phyloP scores from a whole-genome alignment of 1,284 basidiomycete species.

The Tilletiaria anomala region DNA sequence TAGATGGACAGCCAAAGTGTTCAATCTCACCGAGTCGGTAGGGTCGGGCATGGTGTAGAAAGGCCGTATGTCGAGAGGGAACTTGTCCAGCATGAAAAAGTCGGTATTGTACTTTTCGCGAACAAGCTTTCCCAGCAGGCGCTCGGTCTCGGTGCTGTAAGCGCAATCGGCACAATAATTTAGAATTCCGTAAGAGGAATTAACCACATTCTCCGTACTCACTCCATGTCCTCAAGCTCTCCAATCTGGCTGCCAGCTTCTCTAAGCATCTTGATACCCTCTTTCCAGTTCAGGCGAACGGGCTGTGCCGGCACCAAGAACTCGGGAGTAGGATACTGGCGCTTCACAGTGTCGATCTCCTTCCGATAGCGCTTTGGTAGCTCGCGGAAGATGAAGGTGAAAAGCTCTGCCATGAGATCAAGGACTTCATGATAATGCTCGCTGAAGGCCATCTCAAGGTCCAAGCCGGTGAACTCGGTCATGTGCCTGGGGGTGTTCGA shows the following conservation, averaged over 20 bases:
- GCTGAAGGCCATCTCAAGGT: conserved; percentile 97
- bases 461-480: conserved; percentile 96
- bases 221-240: conserved; percentile 30
- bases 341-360: conserved; percentile 65
- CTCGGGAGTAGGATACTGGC: conserved; percentile 67
- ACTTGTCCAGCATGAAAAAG: conserved; percentile 39
- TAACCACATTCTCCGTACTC: neutral
- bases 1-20: conserved; percentile 1
- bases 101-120: conserved; percentile 39
- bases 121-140: conserved; percentile 25
- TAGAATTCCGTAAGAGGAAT: neutral
- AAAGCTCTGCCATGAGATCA: conserved; percentile 34
- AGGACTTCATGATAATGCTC: conserved; percentile 81
- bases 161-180: too few species aligned
- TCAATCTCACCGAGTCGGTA: conserved; percentile 7
- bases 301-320: conserved; percentile 35
- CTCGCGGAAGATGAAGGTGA: conserved; percentile 38
- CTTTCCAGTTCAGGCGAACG: conserved; percentile 29
- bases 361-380: conserved; percentile 53
- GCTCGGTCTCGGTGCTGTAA: conserved; percentile 32
- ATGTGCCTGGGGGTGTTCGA: conserved; percentile 94
- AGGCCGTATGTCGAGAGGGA: conserved; percentile 34
- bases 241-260: conserved; percentile 30
- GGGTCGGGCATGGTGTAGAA: conserved; percentile 41
- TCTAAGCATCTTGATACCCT: conserved; percentile 32